Evolutionary conservation across 2,329 filamentous ascomycete species (phyloP), one percentile per base, ranked within the genome.

Genomic region (Aspergillus glaucus): DNA sequence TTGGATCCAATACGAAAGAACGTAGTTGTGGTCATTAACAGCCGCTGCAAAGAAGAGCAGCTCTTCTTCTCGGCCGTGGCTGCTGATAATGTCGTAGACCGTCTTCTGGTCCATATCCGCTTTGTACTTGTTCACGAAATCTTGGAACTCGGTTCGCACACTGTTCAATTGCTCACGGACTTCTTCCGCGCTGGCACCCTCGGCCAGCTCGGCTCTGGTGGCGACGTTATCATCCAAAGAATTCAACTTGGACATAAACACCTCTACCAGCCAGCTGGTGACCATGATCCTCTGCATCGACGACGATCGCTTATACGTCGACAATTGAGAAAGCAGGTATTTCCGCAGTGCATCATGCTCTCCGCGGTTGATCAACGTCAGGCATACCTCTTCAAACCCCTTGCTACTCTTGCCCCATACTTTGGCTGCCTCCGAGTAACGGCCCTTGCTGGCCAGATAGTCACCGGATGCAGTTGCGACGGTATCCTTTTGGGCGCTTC

Each of bases 211-310:
- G 0, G 89, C 88, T 60, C 88, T 87, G 0, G 91, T 94, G 36
- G 91, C 86, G 55, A 97, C 92, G 2, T 87, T 91, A 68, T 98
- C 93, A 62, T 98, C 93, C 3, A 98, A 78, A 3, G 87, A 86
- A 65, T 98, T 96, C 39, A 98, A 79, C 69, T 95, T 96, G 4
- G 90, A 88, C 90, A 98, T 98, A 69, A 92, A 98, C 2, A 97
- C 79, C 68, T 98, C 93, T 8, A 96, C 79, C 40, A 98, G 79
- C 93, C 93, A 98, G 56, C 86, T 91, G 2, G 92, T 88, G 56
- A 97, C 84, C 89, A 98, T 95, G 55, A 88, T 86, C 50, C 92
- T 79, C 69, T 98, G 93, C 91, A 98, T 98, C 26, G 85, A 76
- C 1, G 85, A 84, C 1, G 85, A 80, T 67, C 91, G 95, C 67